These are phyloP conservation scores for Fusarium multiceps DNA, from an alignment of 2,329 filamentous ascomycete genomes.

Conservation along the genomic window DNA sequence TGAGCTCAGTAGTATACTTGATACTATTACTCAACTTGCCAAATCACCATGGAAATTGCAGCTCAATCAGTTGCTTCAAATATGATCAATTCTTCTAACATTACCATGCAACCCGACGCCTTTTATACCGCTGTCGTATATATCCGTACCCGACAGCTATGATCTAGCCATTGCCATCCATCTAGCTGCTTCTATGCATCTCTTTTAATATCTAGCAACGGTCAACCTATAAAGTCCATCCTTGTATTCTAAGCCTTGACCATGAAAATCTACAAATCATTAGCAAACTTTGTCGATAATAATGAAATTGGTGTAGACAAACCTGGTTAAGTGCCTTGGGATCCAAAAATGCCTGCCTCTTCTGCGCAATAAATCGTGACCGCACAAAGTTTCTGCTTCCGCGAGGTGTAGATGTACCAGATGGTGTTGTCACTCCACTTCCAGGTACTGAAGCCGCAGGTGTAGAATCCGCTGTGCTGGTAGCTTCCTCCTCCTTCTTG, in stretches of 20 bases:
- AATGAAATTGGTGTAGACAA: conserved; percentile 57
- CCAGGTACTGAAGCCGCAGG: conserved; percentile 50
- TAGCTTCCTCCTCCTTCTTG: conserved; percentile 55
- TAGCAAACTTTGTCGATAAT: not conserved
- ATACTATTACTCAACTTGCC: not conserved
- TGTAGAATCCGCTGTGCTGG: conserved; percentile 33
- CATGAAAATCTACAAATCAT: conserved; percentile 72
- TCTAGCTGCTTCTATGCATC: conserved; percentile 13
- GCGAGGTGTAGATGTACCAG: conserved; percentile 60
- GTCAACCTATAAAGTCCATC: not conserved
- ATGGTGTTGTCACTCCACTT: conserved; percentile 54
- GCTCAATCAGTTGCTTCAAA: not conserved
- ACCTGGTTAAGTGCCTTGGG: conserved; percentile 88
- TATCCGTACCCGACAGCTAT: not conserved
- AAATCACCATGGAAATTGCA: not conserved
- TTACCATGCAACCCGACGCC: conserved; percentile 14
- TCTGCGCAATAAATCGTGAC: conserved; percentile 87
- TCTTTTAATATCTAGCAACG: not conserved
- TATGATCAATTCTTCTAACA: conserved; percentile 4
- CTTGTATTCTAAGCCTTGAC: conserved; percentile 60
- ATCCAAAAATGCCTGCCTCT: conserved; percentile 85
- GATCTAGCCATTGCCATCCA: not conserved
- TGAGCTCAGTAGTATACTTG: not conserved
- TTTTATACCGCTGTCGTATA: conserved; percentile 1
- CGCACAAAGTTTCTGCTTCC: conserved; percentile 77